Percentiles rank a stretch among this genome's conserved stretches.
Conservation (phyloP, 768 basidiomycete genomes). For the Collybiopsis confluens region DNA sequence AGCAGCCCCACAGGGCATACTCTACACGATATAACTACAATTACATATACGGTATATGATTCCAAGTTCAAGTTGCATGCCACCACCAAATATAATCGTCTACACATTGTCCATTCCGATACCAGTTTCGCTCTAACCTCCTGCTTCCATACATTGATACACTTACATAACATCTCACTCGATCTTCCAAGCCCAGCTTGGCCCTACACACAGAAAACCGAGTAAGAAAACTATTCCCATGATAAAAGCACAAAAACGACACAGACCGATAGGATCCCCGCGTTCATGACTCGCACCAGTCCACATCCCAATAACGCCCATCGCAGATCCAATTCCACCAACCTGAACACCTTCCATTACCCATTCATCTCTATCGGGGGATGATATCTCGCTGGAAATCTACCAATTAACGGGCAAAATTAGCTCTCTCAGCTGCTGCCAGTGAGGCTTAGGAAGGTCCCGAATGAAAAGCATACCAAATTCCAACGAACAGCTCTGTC, state of each 20-base stretch:
- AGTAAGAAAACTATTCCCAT: background rate
- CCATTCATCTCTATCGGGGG: constrained; percentile 37
- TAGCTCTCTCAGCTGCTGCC: too few species aligned
- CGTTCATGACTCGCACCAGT: constrained; percentile 5
- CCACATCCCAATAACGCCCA: constrained; percentile 44
- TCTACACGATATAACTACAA: too few species aligned
- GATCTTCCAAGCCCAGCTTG: constrained; percentile 8
- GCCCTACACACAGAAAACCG: background rate
- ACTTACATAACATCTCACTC: too few species aligned
- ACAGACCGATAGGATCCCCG: constrained; percentile 8
- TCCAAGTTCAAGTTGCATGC: too few species aligned
- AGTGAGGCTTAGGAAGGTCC: too few species aligned
- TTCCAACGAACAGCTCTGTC: constrained; percentile 51
- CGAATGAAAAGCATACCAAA: constrained; percentile 30
- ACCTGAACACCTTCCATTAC: constrained; percentile 53
- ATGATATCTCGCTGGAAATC: constrained; percentile 22
- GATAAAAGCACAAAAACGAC: background rate
- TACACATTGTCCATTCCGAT: background rate
- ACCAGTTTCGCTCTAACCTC: background rate
- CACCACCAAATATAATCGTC: too few species aligned
- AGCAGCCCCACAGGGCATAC: too few species aligned
- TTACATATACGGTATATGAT: too few species aligned
- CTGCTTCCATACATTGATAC: background rate
- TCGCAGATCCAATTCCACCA: constrained; percentile 48
- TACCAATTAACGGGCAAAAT: constrained; percentile 11